Conservation (phyloP, 345 rosid genomes). For the Odontarrhena argentea region DNA sequence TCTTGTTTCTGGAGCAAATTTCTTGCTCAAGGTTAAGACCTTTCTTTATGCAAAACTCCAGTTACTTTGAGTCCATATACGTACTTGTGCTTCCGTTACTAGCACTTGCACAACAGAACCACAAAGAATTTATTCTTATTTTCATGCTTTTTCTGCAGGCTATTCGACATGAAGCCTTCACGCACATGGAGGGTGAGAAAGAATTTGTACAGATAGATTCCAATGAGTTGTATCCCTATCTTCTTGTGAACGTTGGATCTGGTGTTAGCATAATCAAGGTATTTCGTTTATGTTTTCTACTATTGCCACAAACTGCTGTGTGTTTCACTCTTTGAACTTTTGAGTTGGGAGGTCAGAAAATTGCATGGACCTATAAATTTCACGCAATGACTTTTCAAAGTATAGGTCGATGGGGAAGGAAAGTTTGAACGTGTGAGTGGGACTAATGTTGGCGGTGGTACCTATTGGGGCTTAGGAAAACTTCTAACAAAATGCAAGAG, state of each 20-base stretch:
- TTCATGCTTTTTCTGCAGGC: slow-evolving; percentile 54
- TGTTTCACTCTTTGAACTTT: slow-evolving; percentile 14
- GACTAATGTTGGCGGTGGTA: slow-evolving; percentile 98
- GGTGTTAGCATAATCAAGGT: slow-evolving; percentile 99
- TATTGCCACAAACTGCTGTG: background rate
- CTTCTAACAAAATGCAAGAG: slow-evolving; percentile 93
- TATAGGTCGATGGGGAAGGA: slow-evolving; percentile 96
- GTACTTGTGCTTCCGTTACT: slow-evolving; percentile 2
- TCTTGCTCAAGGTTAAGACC: slow-evolving; percentile 77
- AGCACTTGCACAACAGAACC: slow-evolving; percentile 16
- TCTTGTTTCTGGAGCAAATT: slow-evolving; percentile 98
- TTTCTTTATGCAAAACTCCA: slow-evolving; percentile 23
- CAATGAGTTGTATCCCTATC: slow-evolving; percentile 94
- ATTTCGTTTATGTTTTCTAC: slow-evolving; percentile 28
- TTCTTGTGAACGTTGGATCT: slow-evolving; percentile 96
- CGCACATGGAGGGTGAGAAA: slow-evolving; percentile 92
- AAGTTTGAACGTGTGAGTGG: slow-evolving; percentile 95
- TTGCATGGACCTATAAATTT: slow-evolving; percentile 1
- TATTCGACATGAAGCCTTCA: slow-evolving; percentile 99
- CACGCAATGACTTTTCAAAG: slow-evolving; percentile 18
- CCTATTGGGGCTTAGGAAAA: slow-evolving; percentile 97
- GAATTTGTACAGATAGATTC: slow-evolving; percentile 93
- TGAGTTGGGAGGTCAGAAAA: background rate
- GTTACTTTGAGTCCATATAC: slow-evolving; percentile 17
- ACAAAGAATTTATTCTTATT: background rate